Evolutionary conservation across 345 rosid species (phyloP), one percentile per base, ranked within the genome.

Genomic region (Rhizophora apiculata): DNA sequence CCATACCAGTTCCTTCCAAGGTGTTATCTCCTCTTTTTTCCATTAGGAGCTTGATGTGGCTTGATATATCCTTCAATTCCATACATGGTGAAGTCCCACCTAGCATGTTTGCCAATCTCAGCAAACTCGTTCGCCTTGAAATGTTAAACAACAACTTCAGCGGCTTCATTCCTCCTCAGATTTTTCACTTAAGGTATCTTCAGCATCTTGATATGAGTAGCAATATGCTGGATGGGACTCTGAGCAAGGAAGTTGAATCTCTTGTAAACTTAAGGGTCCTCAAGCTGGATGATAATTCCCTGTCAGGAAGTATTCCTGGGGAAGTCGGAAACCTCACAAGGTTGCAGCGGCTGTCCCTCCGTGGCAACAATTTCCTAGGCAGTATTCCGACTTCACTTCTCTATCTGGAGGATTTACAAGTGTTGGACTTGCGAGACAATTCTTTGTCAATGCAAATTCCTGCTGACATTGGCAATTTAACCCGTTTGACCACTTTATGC

Each of bases 301-400:
- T 74, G 1, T 10, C 18, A 54, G 84, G 79, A 46, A 22, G 34
- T 16, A 68, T 81, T 32, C 72, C 81, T 32, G 36, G 51, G 54
- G 77, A 77, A 70, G 57, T 74, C 24, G 24, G 24, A 24, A 24
- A 24, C 24, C 24, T 24, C 27, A 71, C 64, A 0, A 55, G 57
- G 59, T 43, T 81, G 60, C 72, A 62, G 73, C 32, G 46, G 60
- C 29, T 81, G 67, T 68, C 43, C 39, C 72, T 81, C 5, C 30
- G 62, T 1, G 53, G 70, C 22, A 77, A 81, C 67, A 37, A 46
- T 10, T 62, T 81, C 43, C 0, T 37, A 0, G 77, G 79, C 26
- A n/a, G 60, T 34, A 74, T 81, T 64, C 84, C 84, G 5, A n/a
- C 69, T 29, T 74, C 77, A 0, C n/a, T n/a, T n/a, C n/a, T n/a